Percentiles rank a stretch among this genome's conserved stretches.
Evolutionary conservation across 2,329 filamentous ascomycete genomes (phyloP).

Genomic region (Fusarium decemcellulare): DNA sequence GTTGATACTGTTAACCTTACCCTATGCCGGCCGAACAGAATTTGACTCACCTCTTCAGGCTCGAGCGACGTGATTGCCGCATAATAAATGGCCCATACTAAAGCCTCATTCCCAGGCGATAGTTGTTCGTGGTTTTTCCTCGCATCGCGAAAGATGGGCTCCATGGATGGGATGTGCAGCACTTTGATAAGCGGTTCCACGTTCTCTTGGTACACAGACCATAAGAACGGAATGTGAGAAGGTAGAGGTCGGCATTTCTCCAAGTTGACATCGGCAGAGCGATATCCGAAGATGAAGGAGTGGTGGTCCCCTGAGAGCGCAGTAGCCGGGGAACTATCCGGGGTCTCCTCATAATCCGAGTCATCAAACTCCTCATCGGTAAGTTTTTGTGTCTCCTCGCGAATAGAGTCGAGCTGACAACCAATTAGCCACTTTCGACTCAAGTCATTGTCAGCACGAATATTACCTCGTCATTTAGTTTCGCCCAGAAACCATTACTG

Average conservation of each 20-base stretch:
- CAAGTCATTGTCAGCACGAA: background rate
- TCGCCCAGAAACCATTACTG: conserved; percentile 83
- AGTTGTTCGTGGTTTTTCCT: conserved; percentile 72
- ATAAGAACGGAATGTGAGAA: conserved; percentile 76
- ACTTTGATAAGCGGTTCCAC: conserved; percentile 82
- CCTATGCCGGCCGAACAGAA: too few relatives aligned
- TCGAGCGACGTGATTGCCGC: conserved; percentile 71
- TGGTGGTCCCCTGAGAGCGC: conserved; percentile 69
- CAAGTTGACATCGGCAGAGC: conserved; percentile 78
- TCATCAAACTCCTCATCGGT: conserved; percentile 62
- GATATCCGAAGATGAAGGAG: conserved; percentile 80
- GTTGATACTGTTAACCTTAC: conserved; percentile 12
- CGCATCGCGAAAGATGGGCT: conserved; percentile 72
- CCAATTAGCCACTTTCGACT: conserved; percentile 16
- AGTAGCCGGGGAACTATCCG: conserved; percentile 57
- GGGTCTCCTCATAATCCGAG: conserved; percentile 74
- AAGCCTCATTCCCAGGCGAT: conserved; percentile 68
- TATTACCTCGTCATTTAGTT: conserved; percentile 79
- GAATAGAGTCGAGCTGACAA: conserved; percentile 57
- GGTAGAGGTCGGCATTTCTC: conserved; percentile 74
- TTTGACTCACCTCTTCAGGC: conserved; percentile 67
- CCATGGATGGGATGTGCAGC: conserved; percentile 77
- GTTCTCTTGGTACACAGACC: conserved; percentile 80
- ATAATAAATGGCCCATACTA: conserved; percentile 76
- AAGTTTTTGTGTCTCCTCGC: conserved; percentile 64